Evolutionary conservation across 805 yeast species (phyloP).

Genomic region (Brettanomyces bruxellensis): DNA sequence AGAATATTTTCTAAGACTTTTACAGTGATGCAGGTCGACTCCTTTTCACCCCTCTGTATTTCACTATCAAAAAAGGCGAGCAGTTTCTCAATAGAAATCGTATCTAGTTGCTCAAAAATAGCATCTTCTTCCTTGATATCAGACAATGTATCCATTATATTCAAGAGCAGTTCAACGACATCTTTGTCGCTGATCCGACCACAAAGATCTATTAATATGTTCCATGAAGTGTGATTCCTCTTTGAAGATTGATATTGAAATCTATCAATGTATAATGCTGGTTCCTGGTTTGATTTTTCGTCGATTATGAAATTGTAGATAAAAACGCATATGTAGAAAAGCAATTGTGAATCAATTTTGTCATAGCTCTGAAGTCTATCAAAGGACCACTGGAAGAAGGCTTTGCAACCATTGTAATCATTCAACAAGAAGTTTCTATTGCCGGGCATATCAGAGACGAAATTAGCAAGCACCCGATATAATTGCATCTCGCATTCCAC

Average conservation of each 20-base stretch:
- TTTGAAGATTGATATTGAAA: not conserved
- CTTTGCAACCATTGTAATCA: not conserved
- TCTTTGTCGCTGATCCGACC: not conserved
- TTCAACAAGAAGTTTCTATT: constrained; percentile 3
- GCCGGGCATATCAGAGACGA: constrained; percentile 9
- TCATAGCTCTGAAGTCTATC: not conserved
- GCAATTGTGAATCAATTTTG: not conserved
- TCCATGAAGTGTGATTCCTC: not conserved
- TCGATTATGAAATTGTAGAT: constrained; percentile 1
- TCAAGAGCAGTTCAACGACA: not conserved
- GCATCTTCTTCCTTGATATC: not conserved
- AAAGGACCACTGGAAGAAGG: not conserved
- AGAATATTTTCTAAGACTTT: constrained; percentile 4
- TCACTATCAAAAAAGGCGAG: not conserved
- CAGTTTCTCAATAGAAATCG: not conserved
- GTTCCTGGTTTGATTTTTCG: not conserved
- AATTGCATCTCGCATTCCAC: not conserved
- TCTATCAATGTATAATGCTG: not conserved
- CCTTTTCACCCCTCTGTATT: not conserved
- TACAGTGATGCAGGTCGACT: not conserved
- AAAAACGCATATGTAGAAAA: not conserved
- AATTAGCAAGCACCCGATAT: constrained; percentile 8
- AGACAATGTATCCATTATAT: not conserved
- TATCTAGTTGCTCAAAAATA: not conserved
- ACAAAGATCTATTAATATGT: not conserved